These are phyloP conservation scores for Apiospora malaysiana DNA, from an alignment of 2,329 filamentous ascomycete genomes.

Conservation along the genomic window DNA sequence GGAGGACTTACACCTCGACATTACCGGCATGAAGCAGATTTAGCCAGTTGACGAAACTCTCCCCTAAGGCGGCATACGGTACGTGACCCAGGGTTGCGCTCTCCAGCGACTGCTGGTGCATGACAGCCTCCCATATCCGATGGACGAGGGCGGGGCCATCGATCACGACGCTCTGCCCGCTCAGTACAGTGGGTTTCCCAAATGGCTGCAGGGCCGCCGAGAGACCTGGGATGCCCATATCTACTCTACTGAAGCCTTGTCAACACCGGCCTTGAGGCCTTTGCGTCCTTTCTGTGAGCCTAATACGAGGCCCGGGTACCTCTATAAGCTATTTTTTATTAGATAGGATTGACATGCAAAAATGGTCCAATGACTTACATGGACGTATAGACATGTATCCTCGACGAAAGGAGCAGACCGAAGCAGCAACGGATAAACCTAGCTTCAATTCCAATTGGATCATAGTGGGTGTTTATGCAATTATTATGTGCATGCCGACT, in stretches of 20 bases:
- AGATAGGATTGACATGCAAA: too few relatives aligned
- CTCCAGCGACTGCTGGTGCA: conserved; percentile 43
- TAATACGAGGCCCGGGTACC: not conserved
- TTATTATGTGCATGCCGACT: not conserved
- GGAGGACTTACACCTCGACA: conserved; percentile 65
- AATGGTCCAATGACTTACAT: too few relatives aligned
- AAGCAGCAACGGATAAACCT: too few relatives aligned
- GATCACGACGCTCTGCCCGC: conserved; percentile 57
- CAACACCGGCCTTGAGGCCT: not conserved
- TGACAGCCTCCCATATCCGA: conserved; percentile 67
- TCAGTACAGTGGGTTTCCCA: conserved; percentile 49
- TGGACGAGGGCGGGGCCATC: conserved; percentile 84
- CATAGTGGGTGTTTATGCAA: not conserved
- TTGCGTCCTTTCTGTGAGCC: not conserved
- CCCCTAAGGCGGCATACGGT: conserved; percentile 67
- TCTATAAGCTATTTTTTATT: too few relatives aligned
- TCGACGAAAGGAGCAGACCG: too few relatives aligned
- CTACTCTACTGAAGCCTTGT: not conserved
- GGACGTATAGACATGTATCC: too few relatives aligned
- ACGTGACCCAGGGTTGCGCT: conserved; percentile 60
- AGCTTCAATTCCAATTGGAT: not conserved
- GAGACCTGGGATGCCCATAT: conserved; percentile 67
- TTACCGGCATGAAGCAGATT: conserved; percentile 59
- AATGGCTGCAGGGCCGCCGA: conserved; percentile 59
- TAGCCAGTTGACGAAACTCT: conserved; percentile 66